Base-by-base conservation (phyloP, 1,284 basidiomycete genomes). In the Moesziomyces sp. region DNA sequence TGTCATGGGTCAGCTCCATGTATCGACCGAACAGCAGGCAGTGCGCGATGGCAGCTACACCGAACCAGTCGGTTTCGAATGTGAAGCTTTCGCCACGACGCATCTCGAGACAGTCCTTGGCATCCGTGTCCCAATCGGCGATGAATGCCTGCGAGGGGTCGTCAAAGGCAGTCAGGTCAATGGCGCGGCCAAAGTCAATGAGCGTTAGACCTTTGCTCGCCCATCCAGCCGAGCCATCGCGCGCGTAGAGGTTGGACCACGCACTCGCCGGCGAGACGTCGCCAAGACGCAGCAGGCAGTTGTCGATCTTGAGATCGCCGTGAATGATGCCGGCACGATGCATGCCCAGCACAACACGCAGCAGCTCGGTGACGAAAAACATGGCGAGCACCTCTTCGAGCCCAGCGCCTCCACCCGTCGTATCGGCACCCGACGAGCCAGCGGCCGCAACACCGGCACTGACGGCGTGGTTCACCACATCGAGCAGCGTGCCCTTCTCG, bases 291-390 rank as follows among this genome's bases (percentile, higher is more conserved):
- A 99, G 87, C 14, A 99, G 88, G 83, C 95, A 97, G 85, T 99
- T 99, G 86, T 99, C 97, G 83, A 98, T 97, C 88, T 99, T 99
- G 77, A 99, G 88, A 86, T 99, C 97, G 45, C 97, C 96, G 80
- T 99, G 97, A 75, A 99, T 92, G 86, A 98, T 91, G 18, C 92
- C 91, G 0, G 88, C 87, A 10, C 84, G 68, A 84, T 99, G 97
- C 84, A 98, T 88, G 23, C 88, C 90, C 81, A 97, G 93, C 50
- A 98, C 85, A 13, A 92, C 86, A 21, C 91, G 90, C 52, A 98
- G 86, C 19, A 99, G 89, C 84, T 99, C 96, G 78, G 95, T 89
- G 30, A 91, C 88, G 88, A 99, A 99, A 88, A 99, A 99, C 83
- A 97, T 89, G 53, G 94, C 94, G 48, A 99, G 88, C 8, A 97